Percentiles rank a stretch among this genome's conserved stretches.
Evolutionary conservation across 495 filamentous ascomycete genomes (phyloP).

Genomic region (Neurospora sp.): DNA sequence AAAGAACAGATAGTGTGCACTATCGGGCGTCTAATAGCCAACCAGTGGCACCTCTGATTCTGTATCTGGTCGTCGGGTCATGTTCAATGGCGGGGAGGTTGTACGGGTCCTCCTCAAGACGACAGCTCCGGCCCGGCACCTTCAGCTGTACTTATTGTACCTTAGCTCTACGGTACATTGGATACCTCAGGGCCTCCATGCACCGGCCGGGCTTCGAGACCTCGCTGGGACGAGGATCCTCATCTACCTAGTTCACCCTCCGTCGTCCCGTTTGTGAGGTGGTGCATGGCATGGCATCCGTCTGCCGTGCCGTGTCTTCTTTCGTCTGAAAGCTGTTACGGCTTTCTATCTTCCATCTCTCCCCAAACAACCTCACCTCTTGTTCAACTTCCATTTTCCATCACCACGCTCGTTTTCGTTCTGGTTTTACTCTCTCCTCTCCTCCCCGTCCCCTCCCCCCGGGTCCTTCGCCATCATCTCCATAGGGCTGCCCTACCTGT

Average conservation of each 20-base stretch:
- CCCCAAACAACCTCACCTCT: neutral
- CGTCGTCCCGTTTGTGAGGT: neutral
- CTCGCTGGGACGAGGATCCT: neutral
- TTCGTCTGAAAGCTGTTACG: neutral
- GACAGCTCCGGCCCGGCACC: neutral
- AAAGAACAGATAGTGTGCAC: neutral
- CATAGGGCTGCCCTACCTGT: neutral
- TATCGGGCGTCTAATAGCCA: neutral
- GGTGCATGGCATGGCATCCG: neutral
- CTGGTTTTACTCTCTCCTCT: neutral
- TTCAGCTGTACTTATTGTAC: neutral
- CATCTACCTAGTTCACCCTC: neutral
- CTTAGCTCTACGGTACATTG: neutral
- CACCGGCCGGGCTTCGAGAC: neutral
- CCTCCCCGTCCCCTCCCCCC: neutral
- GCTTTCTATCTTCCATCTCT: neutral
- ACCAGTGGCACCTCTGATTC: neutral
- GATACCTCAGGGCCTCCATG: neutral
- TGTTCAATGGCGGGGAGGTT: neutral
- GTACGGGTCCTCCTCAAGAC: neutral
- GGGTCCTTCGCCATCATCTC: neutral
- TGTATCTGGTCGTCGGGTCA: neutral
- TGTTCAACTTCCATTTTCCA: neutral
- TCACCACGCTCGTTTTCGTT: constrained; percentile 9
- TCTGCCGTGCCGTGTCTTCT: neutral